Conservation (phyloP, 306 rosid species). For the Vigna trinervia region DNA sequence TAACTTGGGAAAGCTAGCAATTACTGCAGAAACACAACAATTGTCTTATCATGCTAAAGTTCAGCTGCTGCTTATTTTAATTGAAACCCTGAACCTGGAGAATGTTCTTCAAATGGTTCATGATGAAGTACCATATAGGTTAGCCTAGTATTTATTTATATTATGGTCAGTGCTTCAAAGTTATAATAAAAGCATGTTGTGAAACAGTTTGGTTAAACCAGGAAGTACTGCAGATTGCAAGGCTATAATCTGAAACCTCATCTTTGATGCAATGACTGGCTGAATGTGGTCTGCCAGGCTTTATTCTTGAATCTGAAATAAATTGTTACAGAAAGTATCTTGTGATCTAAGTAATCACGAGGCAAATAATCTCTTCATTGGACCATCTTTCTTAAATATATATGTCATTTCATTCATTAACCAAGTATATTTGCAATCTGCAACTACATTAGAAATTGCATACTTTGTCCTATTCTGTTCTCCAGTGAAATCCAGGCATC, state of each 20-base stretch:
- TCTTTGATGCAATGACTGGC: constrained; percentile 29
- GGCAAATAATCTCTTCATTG: constrained; percentile 17
- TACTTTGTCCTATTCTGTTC: constrained; percentile 27
- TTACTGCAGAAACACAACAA: constrained; percentile 69
- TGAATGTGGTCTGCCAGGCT: constrained; percentile 19
- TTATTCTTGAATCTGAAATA: constrained; percentile 27
- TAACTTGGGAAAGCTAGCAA: constrained; percentile 76
- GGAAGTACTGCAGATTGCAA: constrained; percentile 25
- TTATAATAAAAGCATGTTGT: constrained; percentile 8
- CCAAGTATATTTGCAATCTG: constrained; percentile 20
- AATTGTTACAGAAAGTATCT: constrained; percentile 16
- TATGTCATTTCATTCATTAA: constrained; percentile 32
- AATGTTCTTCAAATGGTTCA: constrained; percentile 94
- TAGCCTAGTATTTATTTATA: constrained; percentile 42
- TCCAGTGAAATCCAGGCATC: constrained; percentile 7
- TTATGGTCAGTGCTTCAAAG: constrained; percentile 23
- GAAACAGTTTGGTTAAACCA: constrained; percentile 31
- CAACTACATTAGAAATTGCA: constrained; percentile 24
- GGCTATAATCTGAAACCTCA: constrained; percentile 27
- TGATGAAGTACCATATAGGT: constrained; percentile 91
- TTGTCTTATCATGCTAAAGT: constrained; percentile 75
- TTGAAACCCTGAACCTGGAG: constrained; percentile 88
- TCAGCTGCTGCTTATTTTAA: constrained; percentile 78
- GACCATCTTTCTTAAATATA: constrained; percentile 4
- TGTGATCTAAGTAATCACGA: constrained; percentile 24